Evolutionary conservation across 2,329 filamentous ascomycete genomes (phyloP).

Genomic region (Stemphylium lycopersici): DNA sequence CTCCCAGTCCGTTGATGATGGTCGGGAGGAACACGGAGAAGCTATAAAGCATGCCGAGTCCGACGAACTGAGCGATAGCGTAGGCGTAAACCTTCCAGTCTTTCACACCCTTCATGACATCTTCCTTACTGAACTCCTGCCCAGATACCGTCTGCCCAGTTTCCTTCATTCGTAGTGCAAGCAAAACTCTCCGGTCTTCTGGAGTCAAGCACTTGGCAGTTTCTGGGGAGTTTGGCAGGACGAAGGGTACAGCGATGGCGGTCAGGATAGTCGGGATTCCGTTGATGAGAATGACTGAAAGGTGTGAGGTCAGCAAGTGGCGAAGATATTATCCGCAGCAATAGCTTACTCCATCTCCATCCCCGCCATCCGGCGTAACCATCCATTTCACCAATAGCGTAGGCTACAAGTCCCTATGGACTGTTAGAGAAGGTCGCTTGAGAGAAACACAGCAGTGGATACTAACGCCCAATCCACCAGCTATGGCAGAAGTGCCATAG

Average conservation of each 20-base stretch:
- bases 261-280: slow-evolving; percentile 36
- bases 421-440: background rate
- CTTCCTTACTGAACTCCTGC: slow-evolving; percentile 53
- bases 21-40: slow-evolving; percentile 39
- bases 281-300: slow-evolving; percentile 36
- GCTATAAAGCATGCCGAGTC: slow-evolving; percentile 33
- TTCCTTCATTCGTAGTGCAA: slow-evolving; percentile 47
- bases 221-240: slow-evolving; percentile 56
- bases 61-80: slow-evolving; percentile 55
- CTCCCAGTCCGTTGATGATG: slow-evolving; percentile 37
- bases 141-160: slow-evolving; percentile 52
- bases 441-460: no score
- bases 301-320: background rate
- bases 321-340: background rate
- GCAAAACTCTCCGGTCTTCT: slow-evolving; percentile 30
- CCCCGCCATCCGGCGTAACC: slow-evolving; percentile 28
- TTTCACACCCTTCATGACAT: slow-evolving; percentile 56
- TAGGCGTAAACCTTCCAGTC: slow-evolving; percentile 40
- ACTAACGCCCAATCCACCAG: slow-evolving; percentile 58
- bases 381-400: slow-evolving; percentile 35
- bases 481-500: slow-evolving; percentile 59
- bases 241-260: slow-evolving; percentile 56
- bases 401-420: slow-evolving; percentile 30
- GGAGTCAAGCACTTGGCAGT: slow-evolving; percentile 42
- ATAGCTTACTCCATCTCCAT: slow-evolving; percentile 33